phyloP scores from a whole-genome alignment of 1,284 basidiomycete genomes.

The Fomitopsis pinicola region DNA sequence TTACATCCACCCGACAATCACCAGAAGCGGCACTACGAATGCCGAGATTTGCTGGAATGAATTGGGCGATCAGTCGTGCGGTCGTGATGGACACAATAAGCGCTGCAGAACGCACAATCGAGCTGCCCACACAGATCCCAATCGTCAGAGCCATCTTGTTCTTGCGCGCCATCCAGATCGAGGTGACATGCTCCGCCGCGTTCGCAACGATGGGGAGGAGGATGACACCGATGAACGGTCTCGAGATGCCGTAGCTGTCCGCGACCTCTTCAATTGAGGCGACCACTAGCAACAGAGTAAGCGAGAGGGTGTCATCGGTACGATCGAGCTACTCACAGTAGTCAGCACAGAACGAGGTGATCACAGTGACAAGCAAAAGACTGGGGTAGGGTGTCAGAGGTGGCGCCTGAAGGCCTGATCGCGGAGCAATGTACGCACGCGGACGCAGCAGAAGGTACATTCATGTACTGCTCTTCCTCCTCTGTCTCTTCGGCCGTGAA shows the following conservation, averaged over 20 bases:
- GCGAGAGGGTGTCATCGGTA: neutral
- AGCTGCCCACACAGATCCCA: conserved; percentile 86
- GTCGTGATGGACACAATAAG: neutral
- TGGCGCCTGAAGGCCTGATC: neutral
- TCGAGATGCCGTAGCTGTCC: conserved; percentile 74
- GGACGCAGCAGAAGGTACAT: conserved; percentile 54
- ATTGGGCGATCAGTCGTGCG: neutral
- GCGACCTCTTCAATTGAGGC: conserved; percentile 90
- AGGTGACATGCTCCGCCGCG: conserved; percentile 78
- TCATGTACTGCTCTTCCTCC: conserved; percentile 63
- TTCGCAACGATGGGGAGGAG: conserved; percentile 73
- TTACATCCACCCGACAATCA: conserved; percentile 80
- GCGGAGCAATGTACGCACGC: conserved; percentile 39
- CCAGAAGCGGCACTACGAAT: conserved; percentile 82
- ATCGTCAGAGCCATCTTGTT: conserved; percentile 85
- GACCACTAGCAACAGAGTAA: conserved; percentile 50
- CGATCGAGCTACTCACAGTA: conserved; percentile 42
- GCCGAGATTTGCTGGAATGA: conserved; percentile 78
- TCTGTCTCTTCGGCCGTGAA: conserved; percentile 21
- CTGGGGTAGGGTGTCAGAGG: conserved; percentile 28
- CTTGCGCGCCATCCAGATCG: conserved; percentile 90
- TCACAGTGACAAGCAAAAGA: conserved; percentile 63
- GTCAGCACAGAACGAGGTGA: conserved; percentile 87
- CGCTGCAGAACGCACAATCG: conserved; percentile 57
- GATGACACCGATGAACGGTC: conserved; percentile 76